phyloP scores from a whole-genome alignment of 805 yeast species.

The Pichia gijzeniarum region DNA sequence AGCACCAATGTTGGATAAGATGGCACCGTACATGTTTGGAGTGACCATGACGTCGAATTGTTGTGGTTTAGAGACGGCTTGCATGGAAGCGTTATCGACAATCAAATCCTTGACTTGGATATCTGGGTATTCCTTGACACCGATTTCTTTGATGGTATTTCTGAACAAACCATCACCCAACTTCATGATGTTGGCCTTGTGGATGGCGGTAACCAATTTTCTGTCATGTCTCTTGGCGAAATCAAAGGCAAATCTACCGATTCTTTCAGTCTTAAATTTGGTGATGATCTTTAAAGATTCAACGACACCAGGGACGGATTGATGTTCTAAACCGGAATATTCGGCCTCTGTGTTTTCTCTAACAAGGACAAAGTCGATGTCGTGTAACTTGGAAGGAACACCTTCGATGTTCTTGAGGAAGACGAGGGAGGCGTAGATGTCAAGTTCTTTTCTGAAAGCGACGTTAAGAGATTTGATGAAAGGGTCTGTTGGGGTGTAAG shows the following conservation, averaged over 20 bases:
- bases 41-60: constrained; percentile 97
- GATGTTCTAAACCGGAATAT: constrained; percentile 97
- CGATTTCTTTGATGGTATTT: constrained; percentile 83
- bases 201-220: constrained; percentile 90
- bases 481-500: constrained; percentile 79
- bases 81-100: constrained; percentile 99
- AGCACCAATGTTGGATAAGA: constrained; percentile 96
- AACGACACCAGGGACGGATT: constrained; percentile 95
- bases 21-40: constrained; percentile 97
- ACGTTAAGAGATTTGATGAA: constrained; percentile 87
- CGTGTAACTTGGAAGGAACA: constrained; percentile 81
- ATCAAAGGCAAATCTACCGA: constrained; percentile 95
- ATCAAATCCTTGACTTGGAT: constrained; percentile 84
- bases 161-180: constrained; percentile 97
- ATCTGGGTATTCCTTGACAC: constrained; percentile 78
- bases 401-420: constrained; percentile 92
- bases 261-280: constrained; percentile 90
- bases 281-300: constrained; percentile 95
- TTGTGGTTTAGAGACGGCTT: constrained; percentile 96
- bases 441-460: constrained; percentile 92
- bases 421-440: constrained; percentile 92
- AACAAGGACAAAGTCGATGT: constrained; percentile 87
- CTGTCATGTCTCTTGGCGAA: constrained; percentile 90
- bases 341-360: constrained; percentile 99
- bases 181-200: constrained; percentile 99